Evolutionary conservation across 371 early-diverging fungal species (phyloP), one percentile per base, ranked within the genome.

Genomic region (Thermomucor indicae-seudaticae): DNA sequence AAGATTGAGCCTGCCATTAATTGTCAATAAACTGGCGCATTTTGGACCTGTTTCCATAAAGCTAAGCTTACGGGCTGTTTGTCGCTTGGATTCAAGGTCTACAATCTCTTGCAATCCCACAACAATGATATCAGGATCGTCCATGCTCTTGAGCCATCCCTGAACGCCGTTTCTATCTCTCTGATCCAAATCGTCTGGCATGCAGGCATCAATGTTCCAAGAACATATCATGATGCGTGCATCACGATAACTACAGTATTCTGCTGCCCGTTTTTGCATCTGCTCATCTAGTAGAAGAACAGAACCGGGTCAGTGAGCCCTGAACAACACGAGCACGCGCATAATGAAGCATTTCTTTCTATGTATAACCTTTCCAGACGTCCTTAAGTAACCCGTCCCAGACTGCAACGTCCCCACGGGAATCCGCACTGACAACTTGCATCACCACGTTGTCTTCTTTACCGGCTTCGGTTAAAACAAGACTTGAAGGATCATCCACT

Each of bases 41-140:
- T 3, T 30, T 29, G 6, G 16, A 10, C 27, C 24, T 35, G 23
- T 48, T 35, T 35, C 5, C 6, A 6, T 35, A 20, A 20, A 3
- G 24, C 3, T 25, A 38, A 49, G 61, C 78, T 59, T 70, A 82
- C 84, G 79, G 12, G 86, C 86, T 19, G 80, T 80, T 56, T 77
- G 72, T 28, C 80, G 83, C 44, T 85, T 85, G 32, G 81, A 81
- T 58, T 92, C 91, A 34, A 94, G 65, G 56, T 92, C 88, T 1
- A 92, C 86, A 46, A 90, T 80, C 65, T 94, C 95, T 66, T 94
- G 95, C 51, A 92, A 83, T 2, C 90, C 91, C 31, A 92, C 70
- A 4, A 87, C 86, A 57, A 91, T 85, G 29, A 94, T 78, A 55
- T 90, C 88, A 2, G 95, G 90, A 24, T 71, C 70, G 7, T 73